Base-by-base conservation (phyloP, 2,329 filamentous ascomycete genomes). In the Aspergillus luchuensis region DNA sequence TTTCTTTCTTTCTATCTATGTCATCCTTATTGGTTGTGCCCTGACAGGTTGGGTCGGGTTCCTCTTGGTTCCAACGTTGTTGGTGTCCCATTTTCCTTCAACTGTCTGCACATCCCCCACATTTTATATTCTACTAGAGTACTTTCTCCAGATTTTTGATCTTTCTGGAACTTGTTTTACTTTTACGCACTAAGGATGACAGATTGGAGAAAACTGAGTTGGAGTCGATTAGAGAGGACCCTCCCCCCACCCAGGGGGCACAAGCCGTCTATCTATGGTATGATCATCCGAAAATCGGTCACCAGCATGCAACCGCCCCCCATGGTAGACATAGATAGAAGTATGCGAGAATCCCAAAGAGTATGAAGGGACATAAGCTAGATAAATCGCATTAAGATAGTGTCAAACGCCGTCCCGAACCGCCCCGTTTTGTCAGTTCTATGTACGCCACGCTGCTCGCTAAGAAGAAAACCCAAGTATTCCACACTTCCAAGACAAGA, bases 361-460 rank as follows among this genome's bases (percentile, higher is more conserved):
- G 45, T 33, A 25, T 25, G n/a, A 43, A 60, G 58, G 25, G 56
- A 23, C 25, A 52, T 17, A 56, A 57, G 52, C 23, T 50, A 28
- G 25, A 28, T 50, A 50, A 50, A 50, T 28, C 25, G n/a, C 38
- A 48, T 38, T 25, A 54, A n/a, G 25, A 48, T 36, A 33, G 52
- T 36, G 30, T 39, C 33, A 50, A 53, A 57, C 59, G 62, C 62
- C 59, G 47, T 49, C 38, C 59, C 59, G 36, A 49, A 45, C 57
- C 57, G 54, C 48, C 38, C 23, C 21, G 38, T 43, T 58, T 55
- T 54, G 57, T 59, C 39, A 28, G 52, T 56, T 63, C 47, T 53
- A 49, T 65, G 25, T 65, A 72, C 70, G 69, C 70, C 69, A 66
- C 63, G 70, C 71, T 63, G 69, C 69, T 72, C 54, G 66, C 69